Base-by-base conservation (phyloP, 441 rosid species). In the Euphorbia celastroides region DNA sequence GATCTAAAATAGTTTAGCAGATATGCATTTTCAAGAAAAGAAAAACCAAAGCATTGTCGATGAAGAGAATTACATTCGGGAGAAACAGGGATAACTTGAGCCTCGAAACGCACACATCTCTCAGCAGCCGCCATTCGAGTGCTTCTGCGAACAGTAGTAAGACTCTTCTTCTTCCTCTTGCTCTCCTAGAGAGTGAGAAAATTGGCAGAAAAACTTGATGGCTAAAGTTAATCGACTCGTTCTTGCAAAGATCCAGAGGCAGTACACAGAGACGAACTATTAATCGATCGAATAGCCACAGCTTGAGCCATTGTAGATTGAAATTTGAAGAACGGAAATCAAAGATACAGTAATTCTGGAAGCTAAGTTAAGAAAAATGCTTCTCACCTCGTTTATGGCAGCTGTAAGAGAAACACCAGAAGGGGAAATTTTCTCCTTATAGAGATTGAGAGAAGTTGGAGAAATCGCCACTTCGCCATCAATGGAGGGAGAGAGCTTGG, bases 11-110 rank as follows among this genome's bases (percentile, higher is more conserved):
- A 16, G 16, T 23, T 22, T 7, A 22, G 14, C 23, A 22, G 12
- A 20, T 5, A 52, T 5, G 11, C 56, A 51, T 19, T 51, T 19
- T 51, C 25, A 51, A 51, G 2, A 19, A 19, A 51, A 38, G 5
- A 44, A 22, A 62, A 20, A 27, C 3, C 46, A 16, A 60, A 54
- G 2, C n/a, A 48, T 59, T 2, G 68, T 25, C 62, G 68, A 71
- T 31, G 14, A 23, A 66, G 52, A 32, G n/a, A 52, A 54, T 25
- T 22, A 56, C 75, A 23, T 25, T 88, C 88, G 1, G 96, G 90
- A 9, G 96, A 82, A n/a, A 88, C 88, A 0, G 96, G 97, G 48
- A 88, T 65, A 23, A 90, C 87, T 69, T 77, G 78, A 56, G 94
- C 75, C 73, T 86, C 92, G 57, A 78, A 78, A 63, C 78, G 78